These are phyloP conservation scores for bread wheat (Triticum aestivum) DNA, from an alignment of 176 grass and related monocot genomes.

Conservation along the genomic window DNA sequence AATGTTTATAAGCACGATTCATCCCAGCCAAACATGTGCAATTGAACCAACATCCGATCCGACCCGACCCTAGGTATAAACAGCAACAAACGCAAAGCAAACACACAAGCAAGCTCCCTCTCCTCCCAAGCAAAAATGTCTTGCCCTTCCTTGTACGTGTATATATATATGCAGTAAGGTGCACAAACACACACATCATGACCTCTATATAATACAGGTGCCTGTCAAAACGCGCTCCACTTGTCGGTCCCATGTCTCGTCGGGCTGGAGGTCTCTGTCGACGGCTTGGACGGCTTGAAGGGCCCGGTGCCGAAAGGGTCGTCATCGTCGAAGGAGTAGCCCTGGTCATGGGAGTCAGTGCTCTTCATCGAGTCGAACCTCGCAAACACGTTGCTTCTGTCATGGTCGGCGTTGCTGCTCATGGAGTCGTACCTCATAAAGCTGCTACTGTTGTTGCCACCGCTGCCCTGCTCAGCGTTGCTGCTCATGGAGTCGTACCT, in stretches of 20 bases:
- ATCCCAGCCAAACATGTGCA: constrained; percentile 36
- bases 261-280: constrained; percentile 54
- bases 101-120: constrained; percentile 20
- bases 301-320: constrained; percentile 73
- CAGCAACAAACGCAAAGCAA: constrained; percentile 34
- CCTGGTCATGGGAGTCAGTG: constrained; percentile 36
- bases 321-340: constrained; percentile 62
- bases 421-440: constrained; percentile 75
- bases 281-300: constrained; percentile 55
- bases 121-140: constrained; percentile 25
- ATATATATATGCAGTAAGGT: constrained; percentile 54
- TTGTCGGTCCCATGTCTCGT: constrained; percentile 78
- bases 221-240: constrained; percentile 83
- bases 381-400: constrained; percentile 50
- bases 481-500: constrained; percentile 14
- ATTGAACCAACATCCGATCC: background rate
- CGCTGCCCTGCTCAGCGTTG: constrained; percentile 47
- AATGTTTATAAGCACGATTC: constrained; percentile 53
- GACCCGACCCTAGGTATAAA: constrained; percentile 41
- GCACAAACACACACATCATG: constrained; percentile 30
- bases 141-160: constrained; percentile 47
- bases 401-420: constrained; percentile 61
- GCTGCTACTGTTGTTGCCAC: constrained; percentile 22
- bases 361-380: constrained; percentile 88
- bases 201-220: constrained; percentile 30